phyloP scores from a whole-genome alignment of 169 alveolate species.

The Plasmodium relictum region DNA sequence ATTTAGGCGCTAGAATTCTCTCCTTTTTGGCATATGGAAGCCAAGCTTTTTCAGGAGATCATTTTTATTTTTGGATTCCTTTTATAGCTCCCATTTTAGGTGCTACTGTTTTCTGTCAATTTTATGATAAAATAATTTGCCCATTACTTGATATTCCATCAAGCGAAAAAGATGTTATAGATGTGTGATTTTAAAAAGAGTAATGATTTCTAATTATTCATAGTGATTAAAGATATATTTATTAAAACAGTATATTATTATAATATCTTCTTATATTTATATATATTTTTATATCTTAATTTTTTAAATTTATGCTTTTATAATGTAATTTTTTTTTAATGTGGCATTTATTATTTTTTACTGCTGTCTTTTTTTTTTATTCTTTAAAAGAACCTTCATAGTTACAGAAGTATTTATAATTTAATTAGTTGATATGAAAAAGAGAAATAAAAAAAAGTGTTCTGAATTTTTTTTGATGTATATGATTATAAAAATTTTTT shows the following conservation, averaged over 20 bases:
- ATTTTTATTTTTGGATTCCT: constrained; percentile 76
- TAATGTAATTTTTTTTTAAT: neutral
- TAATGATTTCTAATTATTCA: neutral
- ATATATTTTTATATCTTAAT: neutral
- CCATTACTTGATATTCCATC: constrained; percentile 28
- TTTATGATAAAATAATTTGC: constrained; percentile 34
- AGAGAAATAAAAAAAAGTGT: no score
- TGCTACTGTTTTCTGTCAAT: constrained; percentile 22
- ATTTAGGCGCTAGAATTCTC: constrained; percentile 78
- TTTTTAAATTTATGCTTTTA: neutral
- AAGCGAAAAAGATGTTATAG: constrained; percentile 35
- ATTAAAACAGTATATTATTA: neutral
- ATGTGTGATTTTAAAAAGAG: constrained; percentile 9
- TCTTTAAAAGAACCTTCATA: neutral
- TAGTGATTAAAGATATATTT: neutral
- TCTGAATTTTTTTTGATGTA: no score
- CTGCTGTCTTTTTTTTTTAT: neutral
- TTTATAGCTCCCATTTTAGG: constrained; percentile 75
- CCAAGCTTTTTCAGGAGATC: constrained; percentile 64
- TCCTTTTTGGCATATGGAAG: constrained; percentile 67
- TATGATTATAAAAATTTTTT: no score
- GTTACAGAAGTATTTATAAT: neutral
- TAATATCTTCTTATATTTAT: neutral
- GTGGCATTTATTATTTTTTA: neutral
- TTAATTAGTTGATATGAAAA: no score